Evolutionary conservation across 805 yeast genomes (phyloP), one percentile per base, ranked within the genome.

Genomic region (Myxozyma lipomycoides): DNA sequence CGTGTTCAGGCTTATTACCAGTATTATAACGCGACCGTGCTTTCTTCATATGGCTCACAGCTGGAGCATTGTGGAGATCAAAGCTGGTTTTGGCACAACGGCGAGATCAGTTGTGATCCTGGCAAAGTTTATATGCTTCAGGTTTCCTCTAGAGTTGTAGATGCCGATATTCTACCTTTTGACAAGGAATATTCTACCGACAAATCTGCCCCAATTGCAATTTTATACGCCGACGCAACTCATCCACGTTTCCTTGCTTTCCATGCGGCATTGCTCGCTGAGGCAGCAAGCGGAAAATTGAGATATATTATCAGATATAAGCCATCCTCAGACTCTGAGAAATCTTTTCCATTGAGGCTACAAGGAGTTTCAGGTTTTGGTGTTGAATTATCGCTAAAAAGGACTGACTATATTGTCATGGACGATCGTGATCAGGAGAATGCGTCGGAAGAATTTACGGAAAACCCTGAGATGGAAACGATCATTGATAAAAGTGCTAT

Each of bases 91-190:
- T 62, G 70, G 49, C 73, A 73, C 56, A 79, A 82, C 51, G 77
- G 77, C 43, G 71, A 73, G 23, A 64, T 74, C 1, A 83, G 82
- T 62, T 82, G 89, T 60, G 78, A 83, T 7, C 70, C 82, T 2
- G 86, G 79, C 48, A 95, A 84, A 50, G 76, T 88, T 0, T 93
- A 79, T 65, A 95, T 96, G 2, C 72, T 93, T 49, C 83, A 84
- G 64, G 78, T 87, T 3, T 60, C 64, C 3, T 40, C 60, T 19
- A 45, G 48, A 9, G 51, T 52, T 3, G 43, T 52, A 3, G 45
- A 61, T 10, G 64, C 66, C 15, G 55, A 46, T 4, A 43, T 64
- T n/a, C 49, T 61, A 18, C 64, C 79, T 0, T 76, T 78, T 53
- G 97, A 91, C 61, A 73, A 88, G 49, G 70, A 84, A 0, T 72